Percentiles rank a stretch among this genome's conserved stretches.
Conservation (phyloP, 2,329 filamentous ascomycete genomes). For the Hymenoscyphus fructigenus region DNA sequence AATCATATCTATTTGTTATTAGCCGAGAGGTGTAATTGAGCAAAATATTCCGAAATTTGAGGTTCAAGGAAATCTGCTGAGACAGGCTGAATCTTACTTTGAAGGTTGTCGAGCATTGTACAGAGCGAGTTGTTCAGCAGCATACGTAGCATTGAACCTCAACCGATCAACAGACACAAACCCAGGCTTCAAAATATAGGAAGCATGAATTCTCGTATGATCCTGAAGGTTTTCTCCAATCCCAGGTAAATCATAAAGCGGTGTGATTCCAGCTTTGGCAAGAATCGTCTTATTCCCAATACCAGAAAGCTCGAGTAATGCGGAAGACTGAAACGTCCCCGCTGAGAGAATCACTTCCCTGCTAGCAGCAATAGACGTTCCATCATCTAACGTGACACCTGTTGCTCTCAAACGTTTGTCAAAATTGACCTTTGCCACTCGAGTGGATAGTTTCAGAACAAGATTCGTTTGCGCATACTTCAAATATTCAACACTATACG, state of each 20-base stretch:
- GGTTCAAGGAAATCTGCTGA: not conserved
- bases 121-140: slow-evolving; percentile 38
- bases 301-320: slow-evolving; percentile 52
- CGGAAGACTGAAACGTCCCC: slow-evolving; percentile 51
- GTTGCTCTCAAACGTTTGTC: slow-evolving; percentile 12
- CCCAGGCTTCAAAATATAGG: slow-evolving; percentile 25
- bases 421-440: slow-evolving; percentile 70
- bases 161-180: slow-evolving; percentile 24
- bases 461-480: not conserved
- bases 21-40: not conserved
- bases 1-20: slow-evolving; percentile 19
- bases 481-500: slow-evolving; percentile 43
- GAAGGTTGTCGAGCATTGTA: slow-evolving; percentile 21
- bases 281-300: slow-evolving; percentile 48
- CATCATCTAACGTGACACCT: slow-evolving; percentile 22
- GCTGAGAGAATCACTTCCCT: slow-evolving; percentile 50
- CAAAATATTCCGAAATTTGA: not conserved
- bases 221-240: slow-evolving; percentile 54
- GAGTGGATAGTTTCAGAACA: not conserved
- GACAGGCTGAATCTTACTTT: not conserved
- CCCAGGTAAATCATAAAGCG: slow-evolving; percentile 46
- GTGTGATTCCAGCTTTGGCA: slow-evolving; percentile 43
- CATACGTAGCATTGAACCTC: slow-evolving; percentile 30
- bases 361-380: slow-evolving; percentile 20
- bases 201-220: slow-evolving; percentile 32